A percentile compares a stretch with the other conserved stretches of the same genome.
Evolutionary conservation across 2,329 filamentous ascomycete genomes (phyloP).

Genomic region (Xylaria sp.): DNA sequence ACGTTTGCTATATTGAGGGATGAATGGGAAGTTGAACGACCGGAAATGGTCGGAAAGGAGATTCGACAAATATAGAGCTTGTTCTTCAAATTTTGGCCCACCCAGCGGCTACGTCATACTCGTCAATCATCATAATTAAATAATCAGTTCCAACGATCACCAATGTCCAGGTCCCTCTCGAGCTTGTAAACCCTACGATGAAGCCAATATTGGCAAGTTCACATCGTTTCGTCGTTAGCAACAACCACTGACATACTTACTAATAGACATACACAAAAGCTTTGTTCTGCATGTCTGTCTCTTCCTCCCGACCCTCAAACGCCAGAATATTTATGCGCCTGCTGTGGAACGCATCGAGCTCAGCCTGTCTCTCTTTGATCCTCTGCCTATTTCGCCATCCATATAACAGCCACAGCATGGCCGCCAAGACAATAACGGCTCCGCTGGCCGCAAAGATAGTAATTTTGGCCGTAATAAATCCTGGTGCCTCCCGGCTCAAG

Average conservation of each 20-base stretch:
- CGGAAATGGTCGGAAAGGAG: constrained; percentile 89
- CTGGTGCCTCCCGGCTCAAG: constrained; percentile 62
- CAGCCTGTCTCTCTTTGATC: constrained; percentile 22
- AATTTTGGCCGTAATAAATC: constrained; percentile 65
- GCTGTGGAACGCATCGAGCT: constrained; percentile 31
- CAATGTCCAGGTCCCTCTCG: too few species aligned
- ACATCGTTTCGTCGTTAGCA: not conserved
- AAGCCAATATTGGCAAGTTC: not conserved
- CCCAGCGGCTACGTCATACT: too few species aligned
- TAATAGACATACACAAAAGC: constrained; percentile 39
- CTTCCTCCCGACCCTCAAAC: constrained; percentile 20
- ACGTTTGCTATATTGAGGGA: constrained; percentile 90
- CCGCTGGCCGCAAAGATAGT: constrained; percentile 61
- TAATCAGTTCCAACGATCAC: too few species aligned
- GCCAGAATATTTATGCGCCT: constrained; percentile 21
- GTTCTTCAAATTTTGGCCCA: not conserved
- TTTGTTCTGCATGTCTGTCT: constrained; percentile 35
- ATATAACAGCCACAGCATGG: constrained; percentile 45
- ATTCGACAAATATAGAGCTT: constrained; percentile 78
- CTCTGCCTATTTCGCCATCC: constrained; percentile 38
- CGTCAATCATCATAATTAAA: too few species aligned
- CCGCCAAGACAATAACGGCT: constrained; percentile 10
- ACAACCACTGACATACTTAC: not conserved
- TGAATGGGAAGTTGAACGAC: constrained; percentile 92
- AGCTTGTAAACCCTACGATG: not conserved